Evolutionary conservation across 2,329 filamentous ascomycete genomes (phyloP).

Genomic region (Trichoderma hamatum): DNA sequence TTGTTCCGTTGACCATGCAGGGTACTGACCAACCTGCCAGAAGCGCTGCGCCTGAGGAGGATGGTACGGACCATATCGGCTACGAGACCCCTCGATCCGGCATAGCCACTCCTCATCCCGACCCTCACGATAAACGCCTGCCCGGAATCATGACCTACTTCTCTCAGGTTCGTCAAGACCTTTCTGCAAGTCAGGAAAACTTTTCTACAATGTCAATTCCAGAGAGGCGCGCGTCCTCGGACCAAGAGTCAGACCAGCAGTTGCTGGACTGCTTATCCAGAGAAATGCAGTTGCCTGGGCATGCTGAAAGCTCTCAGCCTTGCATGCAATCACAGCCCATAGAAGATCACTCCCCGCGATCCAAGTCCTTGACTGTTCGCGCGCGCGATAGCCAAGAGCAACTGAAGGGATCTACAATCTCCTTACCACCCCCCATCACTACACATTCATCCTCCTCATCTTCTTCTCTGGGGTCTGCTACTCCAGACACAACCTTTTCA

Average conservation of each 20-base stretch:
- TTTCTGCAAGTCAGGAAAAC: conserved; percentile 55
- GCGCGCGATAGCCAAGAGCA: conserved; percentile 23
- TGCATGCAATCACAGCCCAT: conserved; percentile 30
- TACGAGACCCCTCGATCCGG: conserved; percentile 87
- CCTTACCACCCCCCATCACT: conserved; percentile 49
- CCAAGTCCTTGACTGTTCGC: conserved; percentile 19
- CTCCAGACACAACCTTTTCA: conserved; percentile 35
- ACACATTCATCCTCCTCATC: conserved; percentile 51
- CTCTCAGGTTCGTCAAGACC: conserved; percentile 96
- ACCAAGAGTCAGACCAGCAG: conserved; percentile 30
- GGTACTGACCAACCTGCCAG: conserved; percentile 59
- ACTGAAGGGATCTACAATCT: conserved; percentile 47
- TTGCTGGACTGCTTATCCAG: conserved; percentile 39
- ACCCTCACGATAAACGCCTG: conserved; percentile 90
- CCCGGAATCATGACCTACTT: conserved; percentile 98
- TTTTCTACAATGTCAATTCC: conserved; percentile 46
- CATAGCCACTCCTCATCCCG: conserved; percentile 89
- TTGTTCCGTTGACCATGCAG: conserved; percentile 44
- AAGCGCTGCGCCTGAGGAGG: conserved; percentile 65
- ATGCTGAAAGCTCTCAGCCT: conserved; percentile 34
- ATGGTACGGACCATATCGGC: conserved; percentile 75
- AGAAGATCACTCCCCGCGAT: conserved; percentile 24
- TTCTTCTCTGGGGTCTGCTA: conserved; percentile 40
- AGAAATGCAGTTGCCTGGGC: conserved; percentile 37
- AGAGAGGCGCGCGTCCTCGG: conserved; percentile 38